Conservation (phyloP, 306 rosid species). For the Geum urbanum region DNA sequence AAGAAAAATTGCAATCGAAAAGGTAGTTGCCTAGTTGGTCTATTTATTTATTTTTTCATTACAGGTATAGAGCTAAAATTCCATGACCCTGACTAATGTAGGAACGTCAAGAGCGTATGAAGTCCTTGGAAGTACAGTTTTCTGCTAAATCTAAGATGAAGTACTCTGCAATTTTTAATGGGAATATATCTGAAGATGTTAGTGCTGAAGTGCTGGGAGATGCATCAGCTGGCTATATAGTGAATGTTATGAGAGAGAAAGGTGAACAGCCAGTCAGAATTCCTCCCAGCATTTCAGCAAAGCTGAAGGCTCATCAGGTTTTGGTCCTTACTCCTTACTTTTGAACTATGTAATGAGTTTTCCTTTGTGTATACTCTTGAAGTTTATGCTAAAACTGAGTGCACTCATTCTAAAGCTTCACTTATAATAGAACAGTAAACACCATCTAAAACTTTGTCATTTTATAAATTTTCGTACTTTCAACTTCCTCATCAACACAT, state of each 20-base stretch:
- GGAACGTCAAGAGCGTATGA: constrained; percentile 96
- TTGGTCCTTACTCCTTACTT: neutral
- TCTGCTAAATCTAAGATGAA: constrained; percentile 59
- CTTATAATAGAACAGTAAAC: neutral
- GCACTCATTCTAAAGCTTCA: neutral
- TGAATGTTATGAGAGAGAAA: constrained; percentile 93
- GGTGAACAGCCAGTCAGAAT: constrained; percentile 88
- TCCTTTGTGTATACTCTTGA: neutral
- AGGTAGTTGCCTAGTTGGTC: constrained; percentile 44
- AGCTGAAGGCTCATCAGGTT: constrained; percentile 93
- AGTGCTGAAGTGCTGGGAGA: constrained; percentile 80
- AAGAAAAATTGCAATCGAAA: constrained; percentile 90
- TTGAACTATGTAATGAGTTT: neutral
- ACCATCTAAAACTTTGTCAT: neutral
- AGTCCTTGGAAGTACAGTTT: constrained; percentile 73
- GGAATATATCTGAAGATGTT: constrained; percentile 74
- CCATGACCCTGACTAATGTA: constrained; percentile 28
- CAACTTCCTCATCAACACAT: neutral
- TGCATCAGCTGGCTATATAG: constrained; percentile 65
- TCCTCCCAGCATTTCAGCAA: constrained; percentile 88
- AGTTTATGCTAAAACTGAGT: constrained; percentile 9
- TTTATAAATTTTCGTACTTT: neutral
- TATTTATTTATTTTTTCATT: constrained; percentile 17
- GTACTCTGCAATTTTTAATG: constrained; percentile 49
- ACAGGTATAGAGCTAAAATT: constrained; percentile 8